A percentile compares a stretch with the other conserved stretches of the same genome.
Conservation (phyloP, 768 basidiomycete species). For the Cystofilobasidium ferigula region DNA sequence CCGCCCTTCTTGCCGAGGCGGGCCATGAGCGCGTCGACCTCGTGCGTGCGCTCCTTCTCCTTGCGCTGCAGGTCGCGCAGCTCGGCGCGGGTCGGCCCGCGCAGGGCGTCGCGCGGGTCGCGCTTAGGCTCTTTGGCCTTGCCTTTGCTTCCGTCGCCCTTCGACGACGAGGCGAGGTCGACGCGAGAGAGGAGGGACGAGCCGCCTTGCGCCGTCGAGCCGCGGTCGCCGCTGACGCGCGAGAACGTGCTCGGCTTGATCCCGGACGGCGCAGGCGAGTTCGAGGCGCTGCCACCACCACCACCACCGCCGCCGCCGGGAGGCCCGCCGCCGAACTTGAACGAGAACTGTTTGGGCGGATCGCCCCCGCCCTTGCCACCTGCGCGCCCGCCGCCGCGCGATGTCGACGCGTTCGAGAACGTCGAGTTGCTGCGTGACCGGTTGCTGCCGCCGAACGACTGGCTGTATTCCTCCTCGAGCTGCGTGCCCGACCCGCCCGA, state of each 20-base stretch:
- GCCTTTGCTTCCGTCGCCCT: background rate
- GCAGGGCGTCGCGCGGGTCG: background rate
- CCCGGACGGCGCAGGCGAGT: background rate
- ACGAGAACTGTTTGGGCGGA: background rate
- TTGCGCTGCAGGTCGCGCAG: background rate
- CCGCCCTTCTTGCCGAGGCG: conserved; percentile 2
- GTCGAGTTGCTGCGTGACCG: conserved; percentile 7
- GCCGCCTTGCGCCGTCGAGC: background rate
- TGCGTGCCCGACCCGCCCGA: conserved; percentile 1
- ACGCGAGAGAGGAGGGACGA: background rate
- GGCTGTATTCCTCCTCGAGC: background rate
- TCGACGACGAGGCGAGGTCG: background rate
- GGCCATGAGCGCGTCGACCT: background rate
- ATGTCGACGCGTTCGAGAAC: background rate
- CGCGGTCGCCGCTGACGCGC: background rate
- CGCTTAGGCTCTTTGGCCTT: background rate
- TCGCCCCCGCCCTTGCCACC: background rate
- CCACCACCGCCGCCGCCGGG: background rate
- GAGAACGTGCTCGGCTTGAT: background rate
- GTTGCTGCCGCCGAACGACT: background rate
- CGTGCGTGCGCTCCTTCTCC: conserved; percentile 2
- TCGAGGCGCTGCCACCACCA: no score
- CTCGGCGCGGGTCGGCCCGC: background rate
- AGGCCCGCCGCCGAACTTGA: background rate
- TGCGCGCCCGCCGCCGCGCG: background rate